Evolutionary conservation across 441 rosid species (phyloP).

Genomic region (Geranium incanum): DNA sequence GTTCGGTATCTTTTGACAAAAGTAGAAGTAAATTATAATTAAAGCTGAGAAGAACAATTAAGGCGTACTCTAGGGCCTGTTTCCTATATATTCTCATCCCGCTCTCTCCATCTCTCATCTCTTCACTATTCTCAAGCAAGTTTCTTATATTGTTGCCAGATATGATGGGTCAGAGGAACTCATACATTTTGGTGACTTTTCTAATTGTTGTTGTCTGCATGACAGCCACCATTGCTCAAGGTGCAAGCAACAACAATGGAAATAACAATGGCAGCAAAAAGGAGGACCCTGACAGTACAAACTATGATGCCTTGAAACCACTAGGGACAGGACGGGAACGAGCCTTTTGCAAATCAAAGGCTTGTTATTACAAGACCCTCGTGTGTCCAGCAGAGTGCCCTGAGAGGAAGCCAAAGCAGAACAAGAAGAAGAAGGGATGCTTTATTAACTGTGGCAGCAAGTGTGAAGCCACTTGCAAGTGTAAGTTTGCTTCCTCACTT

Average conservation of each 20-base stretch:
- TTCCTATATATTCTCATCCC: slow-evolving; percentile 19
- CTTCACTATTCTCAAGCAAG: background rate
- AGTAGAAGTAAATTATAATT: slow-evolving; percentile 27
- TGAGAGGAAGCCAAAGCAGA: slow-evolving; percentile 49
- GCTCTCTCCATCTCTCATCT: slow-evolving; percentile 6
- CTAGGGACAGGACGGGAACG: slow-evolving; percentile 39
- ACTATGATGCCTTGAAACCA: slow-evolving; percentile 29
- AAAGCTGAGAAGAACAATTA: slow-evolving; percentile 21
- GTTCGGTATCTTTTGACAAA: slow-evolving; percentile 9
- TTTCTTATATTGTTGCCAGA: background rate
- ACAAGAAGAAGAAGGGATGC: slow-evolving; percentile 62
- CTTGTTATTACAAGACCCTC: slow-evolving; percentile 39
- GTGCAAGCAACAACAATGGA: slow-evolving; percentile 7
- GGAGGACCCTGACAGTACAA: slow-evolving; percentile 16
- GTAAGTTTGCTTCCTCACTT: slow-evolving; percentile 31
- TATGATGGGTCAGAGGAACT: slow-evolving; percentile 32
- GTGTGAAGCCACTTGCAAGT: slow-evolving; percentile 74
- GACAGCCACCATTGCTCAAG: slow-evolving; percentile 28
- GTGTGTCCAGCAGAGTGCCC: slow-evolving; percentile 73
- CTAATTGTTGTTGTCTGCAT: slow-evolving; percentile 34
- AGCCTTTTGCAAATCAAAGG: slow-evolving; percentile 36
- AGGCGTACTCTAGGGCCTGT: slow-evolving; percentile 22
- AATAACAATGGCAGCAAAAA: background rate
- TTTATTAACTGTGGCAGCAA: slow-evolving; percentile 57
- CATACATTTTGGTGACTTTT: slow-evolving; percentile 33